Percentiles rank a stretch among this genome's conserved stretches.
Evolutionary conservation across 2,329 filamentous ascomycete genomes (phyloP).

Genomic region (Sclerotinia trifoliorum): DNA sequence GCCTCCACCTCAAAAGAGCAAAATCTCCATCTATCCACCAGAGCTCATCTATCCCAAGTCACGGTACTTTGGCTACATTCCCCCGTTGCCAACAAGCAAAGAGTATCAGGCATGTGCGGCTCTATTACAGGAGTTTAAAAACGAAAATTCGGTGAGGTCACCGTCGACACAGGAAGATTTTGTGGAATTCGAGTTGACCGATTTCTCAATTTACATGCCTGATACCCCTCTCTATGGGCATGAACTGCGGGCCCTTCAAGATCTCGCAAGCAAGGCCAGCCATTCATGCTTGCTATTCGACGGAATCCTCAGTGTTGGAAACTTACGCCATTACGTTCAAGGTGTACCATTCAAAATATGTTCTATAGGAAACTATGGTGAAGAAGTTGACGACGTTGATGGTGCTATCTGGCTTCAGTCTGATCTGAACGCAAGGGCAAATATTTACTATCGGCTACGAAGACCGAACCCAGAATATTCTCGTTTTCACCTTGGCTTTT

Average conservation of each 20-base stretch:
- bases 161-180: slow-evolving; percentile 23
- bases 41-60: slow-evolving; percentile 26
- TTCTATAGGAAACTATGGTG: slow-evolving; percentile 66
- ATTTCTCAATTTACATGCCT: slow-evolving; percentile 58
- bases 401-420: slow-evolving; percentile 66
- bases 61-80: slow-evolving; percentile 21
- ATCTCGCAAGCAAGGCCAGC: slow-evolving; percentile 46
- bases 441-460: slow-evolving; percentile 64
- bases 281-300: slow-evolving; percentile 54
- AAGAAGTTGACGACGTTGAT: slow-evolving; percentile 48
- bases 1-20: background rate
- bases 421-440: slow-evolving; percentile 41
- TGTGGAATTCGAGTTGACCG: slow-evolving; percentile 52
- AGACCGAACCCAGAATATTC: slow-evolving; percentile 58
- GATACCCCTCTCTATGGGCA: slow-evolving; percentile 39
- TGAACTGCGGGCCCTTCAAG: slow-evolving; percentile 57
- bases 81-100: slow-evolving; percentile 25
- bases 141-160: background rate
- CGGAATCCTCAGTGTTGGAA: slow-evolving; percentile 53
- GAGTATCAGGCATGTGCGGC: slow-evolving; percentile 26
- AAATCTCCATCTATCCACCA: slow-evolving; percentile 15
- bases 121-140: slow-evolving; percentile 19
- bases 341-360: slow-evolving; percentile 55
- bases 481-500: slow-evolving; percentile 60
- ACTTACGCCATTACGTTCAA: slow-evolving; percentile 49